Percentiles rank a stretch among this genome's conserved stretches.
These are phyloP conservation scores for Boletus coffeatus DNA, from an alignment of 1,284 basidiomycete genomes.

Conservation along the genomic window DNA sequence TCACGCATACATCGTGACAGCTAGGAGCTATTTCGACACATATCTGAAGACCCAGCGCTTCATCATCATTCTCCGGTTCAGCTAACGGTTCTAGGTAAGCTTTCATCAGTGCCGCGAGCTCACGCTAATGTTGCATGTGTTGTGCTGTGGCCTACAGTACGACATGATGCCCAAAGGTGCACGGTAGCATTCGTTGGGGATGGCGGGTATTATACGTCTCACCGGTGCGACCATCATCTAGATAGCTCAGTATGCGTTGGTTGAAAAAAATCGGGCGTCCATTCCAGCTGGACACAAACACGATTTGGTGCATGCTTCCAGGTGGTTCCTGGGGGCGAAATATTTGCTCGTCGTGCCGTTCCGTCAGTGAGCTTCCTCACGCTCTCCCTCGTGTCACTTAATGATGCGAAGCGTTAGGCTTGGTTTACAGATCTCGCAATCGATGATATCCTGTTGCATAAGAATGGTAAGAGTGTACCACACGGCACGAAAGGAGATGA, in stretches of 20 bases:
- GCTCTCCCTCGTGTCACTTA: conserved; percentile 80
- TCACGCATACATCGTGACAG: background rate
- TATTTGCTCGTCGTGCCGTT: conserved; percentile 64
- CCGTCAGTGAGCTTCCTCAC: conserved; percentile 44
- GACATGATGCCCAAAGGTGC: background rate
- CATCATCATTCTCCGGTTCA: background rate
- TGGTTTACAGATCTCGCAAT: conserved; percentile 94
- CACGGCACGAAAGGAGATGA: conserved; percentile 92
- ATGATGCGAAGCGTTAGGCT: conserved; percentile 80
- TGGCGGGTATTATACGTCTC: background rate
- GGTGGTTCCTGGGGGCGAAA: conserved; percentile 42
- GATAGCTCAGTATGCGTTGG: background rate
- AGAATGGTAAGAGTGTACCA: conserved; percentile 86
- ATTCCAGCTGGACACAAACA: background rate
- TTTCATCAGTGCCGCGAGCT: background rate
- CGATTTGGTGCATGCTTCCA: background rate
- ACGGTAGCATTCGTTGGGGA: background rate
- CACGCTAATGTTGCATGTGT: background rate
- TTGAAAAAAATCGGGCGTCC: background rate
- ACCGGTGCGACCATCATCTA: background rate
- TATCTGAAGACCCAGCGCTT: background rate
- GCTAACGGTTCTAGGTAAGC: background rate
- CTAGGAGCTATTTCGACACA: background rate
- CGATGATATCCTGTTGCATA: conserved; percentile 81
- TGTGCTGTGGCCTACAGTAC: background rate